A percentile compares a stretch with the other conserved stretches of the same genome.
Evolutionary conservation across 768 basidiomycete genomes (phyloP).

Genomic region (Pisolithus sp.): DNA sequence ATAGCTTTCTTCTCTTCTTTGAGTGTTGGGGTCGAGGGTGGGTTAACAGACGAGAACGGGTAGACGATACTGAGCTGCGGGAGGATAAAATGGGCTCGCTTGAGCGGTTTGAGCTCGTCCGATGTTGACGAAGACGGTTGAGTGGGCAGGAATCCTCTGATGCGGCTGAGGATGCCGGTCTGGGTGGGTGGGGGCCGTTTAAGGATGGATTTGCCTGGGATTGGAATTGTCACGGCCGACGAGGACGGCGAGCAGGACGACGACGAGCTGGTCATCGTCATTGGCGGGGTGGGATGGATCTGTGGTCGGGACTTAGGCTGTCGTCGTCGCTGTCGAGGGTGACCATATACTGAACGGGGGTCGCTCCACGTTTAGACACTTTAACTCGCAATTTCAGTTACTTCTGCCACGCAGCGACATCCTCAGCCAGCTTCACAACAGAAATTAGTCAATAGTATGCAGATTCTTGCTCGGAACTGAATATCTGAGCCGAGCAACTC

Average conservation of each 20-base stretch:
- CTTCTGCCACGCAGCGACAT: too few species aligned
- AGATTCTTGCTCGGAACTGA: too few species aligned
- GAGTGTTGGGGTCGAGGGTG: constrained; percentile 73
- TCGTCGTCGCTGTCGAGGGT: background rate
- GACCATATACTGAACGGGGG: background rate
- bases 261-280: constrained; percentile 22
- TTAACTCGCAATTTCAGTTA: too few species aligned
- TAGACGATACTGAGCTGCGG: constrained; percentile 84
- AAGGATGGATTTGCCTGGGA: constrained; percentile 75
- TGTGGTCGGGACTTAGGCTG: background rate
- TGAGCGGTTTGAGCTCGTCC: constrained; percentile 61
- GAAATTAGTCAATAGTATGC: too few species aligned
- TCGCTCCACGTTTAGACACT: too few species aligned
- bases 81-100: constrained; percentile 87
- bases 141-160: constrained; percentile 68
- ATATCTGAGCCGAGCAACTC: too few species aligned
- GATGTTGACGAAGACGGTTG: constrained; percentile 29
- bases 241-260: constrained; percentile 67
- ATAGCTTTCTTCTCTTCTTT: constrained; percentile 80
- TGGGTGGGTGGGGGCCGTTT: constrained; percentile 68
- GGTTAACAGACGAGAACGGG: constrained; percentile 78
- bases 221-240: constrained; percentile 73
- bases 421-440: too few species aligned
- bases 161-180: constrained; percentile 63
- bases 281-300: background rate